A percentile compares a stretch with the other conserved stretches of the same genome.
Conservation (phyloP, 768 basidiomycete species). For the Serpula lacrymans region DNA sequence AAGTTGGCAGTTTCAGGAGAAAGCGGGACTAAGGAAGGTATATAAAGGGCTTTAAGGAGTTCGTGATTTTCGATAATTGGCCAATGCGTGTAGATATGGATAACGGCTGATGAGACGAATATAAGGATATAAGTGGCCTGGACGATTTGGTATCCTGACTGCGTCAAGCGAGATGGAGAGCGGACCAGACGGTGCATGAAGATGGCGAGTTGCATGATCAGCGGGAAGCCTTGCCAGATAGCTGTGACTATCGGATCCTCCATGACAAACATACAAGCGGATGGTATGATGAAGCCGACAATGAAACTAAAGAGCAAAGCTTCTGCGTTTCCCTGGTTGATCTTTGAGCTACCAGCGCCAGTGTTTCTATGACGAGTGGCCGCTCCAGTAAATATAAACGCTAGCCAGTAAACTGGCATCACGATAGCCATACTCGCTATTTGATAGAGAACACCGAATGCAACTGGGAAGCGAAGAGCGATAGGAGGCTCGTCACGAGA, state of each 20-base stretch:
- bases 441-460: conserved; percentile 42
- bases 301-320: conserved; percentile 49
- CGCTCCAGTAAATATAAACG: conserved; percentile 39
- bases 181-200: conserved; percentile 38
- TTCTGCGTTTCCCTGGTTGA: conserved; percentile 48
- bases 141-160: conserved; percentile 20
- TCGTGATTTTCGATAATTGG: conserved; percentile 8
- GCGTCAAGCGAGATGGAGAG: conserved; percentile 11
- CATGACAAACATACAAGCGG: conserved; percentile 40
- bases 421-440: conserved; percentile 38
- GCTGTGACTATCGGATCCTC: conserved; percentile 43
- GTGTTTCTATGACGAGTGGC: conserved; percentile 10
- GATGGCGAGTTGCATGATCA: conserved; percentile 42
- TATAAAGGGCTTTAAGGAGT: conserved; percentile 9
- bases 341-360: conserved; percentile 12
- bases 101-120: conserved; percentile 19
- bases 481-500: conserved; percentile 33
- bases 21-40: conserved; percentile 8
- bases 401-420: conserved; percentile 47
- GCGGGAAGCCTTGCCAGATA: conserved; percentile 53
- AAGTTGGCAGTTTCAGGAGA: conserved; percentile 3
- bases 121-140: conserved; percentile 11
- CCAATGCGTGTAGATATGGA: conserved; percentile 23
- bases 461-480: conserved; percentile 38
- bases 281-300: conserved; percentile 45